phyloP scores from a whole-genome alignment of 176 grass and related monocot species.

The Zizania latifolia region DNA sequence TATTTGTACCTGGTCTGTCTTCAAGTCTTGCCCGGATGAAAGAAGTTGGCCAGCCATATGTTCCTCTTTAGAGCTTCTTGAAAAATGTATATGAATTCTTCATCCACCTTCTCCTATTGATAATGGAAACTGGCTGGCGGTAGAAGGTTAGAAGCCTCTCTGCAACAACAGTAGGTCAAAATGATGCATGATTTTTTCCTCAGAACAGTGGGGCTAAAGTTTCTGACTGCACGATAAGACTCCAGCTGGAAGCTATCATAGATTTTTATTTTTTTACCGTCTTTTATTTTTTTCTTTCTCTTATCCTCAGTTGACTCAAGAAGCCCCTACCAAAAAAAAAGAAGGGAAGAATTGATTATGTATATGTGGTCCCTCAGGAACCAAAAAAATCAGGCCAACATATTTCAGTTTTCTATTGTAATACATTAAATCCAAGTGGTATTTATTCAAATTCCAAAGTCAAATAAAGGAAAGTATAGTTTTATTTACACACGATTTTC shows the following conservation, averaged over 20 bases:
- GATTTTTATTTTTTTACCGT: constrained; percentile 20
- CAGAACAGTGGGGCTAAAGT: constrained; percentile 13
- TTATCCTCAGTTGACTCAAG: constrained; percentile 29
- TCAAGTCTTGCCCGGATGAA: neutral
- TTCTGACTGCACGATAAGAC: constrained; percentile 30
- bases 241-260: constrained; percentile 44
- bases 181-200: constrained; percentile 25
- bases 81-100: neutral
- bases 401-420: neutral
- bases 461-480: neutral
- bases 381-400: neutral
- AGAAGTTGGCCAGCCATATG: neutral
- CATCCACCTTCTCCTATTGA: neutral
- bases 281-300: neutral
- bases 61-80: neutral
- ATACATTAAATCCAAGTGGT: neutral
- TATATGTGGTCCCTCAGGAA: constrained; percentile 7
- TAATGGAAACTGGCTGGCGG: neutral
- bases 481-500: neutral
- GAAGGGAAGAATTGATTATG: too few species aligned
- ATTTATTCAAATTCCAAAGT: neutral
- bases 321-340: neutral
- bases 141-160: neutral
- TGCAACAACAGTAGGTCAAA: constrained; percentile 1
- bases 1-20: neutral